These are phyloP conservation scores for Fusarium lateritium DNA, from an alignment of 2,329 filamentous ascomycete genomes.

Conservation along the genomic window DNA sequence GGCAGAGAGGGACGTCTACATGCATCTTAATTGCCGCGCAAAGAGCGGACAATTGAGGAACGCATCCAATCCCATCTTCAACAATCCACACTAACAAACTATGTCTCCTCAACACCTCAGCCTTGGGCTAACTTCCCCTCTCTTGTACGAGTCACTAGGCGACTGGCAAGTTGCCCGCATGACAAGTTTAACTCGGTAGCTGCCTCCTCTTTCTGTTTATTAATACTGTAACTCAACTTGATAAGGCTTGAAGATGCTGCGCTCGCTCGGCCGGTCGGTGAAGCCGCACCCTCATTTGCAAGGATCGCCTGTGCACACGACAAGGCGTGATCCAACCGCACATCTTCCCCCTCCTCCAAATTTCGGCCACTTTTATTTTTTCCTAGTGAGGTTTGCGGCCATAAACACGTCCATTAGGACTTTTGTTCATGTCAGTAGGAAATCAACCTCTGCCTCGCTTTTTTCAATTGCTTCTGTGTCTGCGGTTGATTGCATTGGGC, in stretches of 20 bases:
- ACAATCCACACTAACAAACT: slow-evolving; percentile 14
- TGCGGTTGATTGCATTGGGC: slow-evolving; percentile 41
- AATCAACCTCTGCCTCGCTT: slow-evolving; percentile 2
- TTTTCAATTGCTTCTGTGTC: slow-evolving; percentile 30
- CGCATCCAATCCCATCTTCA: background rate
- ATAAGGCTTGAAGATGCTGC: background rate
- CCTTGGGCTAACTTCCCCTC: slow-evolving; percentile 5
- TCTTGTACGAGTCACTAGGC: slow-evolving; percentile 17
- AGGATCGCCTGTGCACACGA: slow-evolving; percentile 36
- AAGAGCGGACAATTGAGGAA: slow-evolving; percentile 13
- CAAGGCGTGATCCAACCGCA: slow-evolving; percentile 39
- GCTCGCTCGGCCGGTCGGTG: slow-evolving; percentile 16
- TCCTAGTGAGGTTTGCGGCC: slow-evolving; percentile 14
- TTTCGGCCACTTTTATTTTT: slow-evolving; percentile 18
- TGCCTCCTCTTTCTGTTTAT: slow-evolving; percentile 10
- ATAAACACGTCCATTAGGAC: slow-evolving; percentile 13
- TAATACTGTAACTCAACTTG: background rate
- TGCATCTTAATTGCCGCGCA: slow-evolving; percentile 18
- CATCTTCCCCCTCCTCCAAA: slow-evolving; percentile 22
- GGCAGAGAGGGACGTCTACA: slow-evolving; percentile 3
- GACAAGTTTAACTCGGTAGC: slow-evolving; percentile 13
- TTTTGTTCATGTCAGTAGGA: slow-evolving; percentile 13
- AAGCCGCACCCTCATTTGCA: slow-evolving; percentile 23
- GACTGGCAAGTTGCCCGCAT: slow-evolving; percentile 20
- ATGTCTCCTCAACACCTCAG: slow-evolving; percentile 22